Evolutionary conservation across 176 grass and related monocot species (phyloP), one percentile per base, ranked within the genome.

Genomic region (Triticum aestivum): DNA sequence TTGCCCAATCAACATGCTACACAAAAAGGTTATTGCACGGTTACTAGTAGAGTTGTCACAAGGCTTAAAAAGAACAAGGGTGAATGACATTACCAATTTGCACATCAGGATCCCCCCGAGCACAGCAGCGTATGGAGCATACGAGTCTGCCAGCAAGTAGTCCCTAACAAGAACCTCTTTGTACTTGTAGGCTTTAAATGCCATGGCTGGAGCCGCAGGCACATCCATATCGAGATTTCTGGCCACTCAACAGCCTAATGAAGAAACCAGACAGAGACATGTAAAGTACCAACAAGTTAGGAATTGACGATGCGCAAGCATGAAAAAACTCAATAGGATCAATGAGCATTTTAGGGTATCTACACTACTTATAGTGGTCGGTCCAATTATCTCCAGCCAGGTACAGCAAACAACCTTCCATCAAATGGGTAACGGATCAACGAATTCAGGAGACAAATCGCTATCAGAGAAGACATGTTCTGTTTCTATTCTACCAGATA

Each of bases 91-190:
- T 95, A 98, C 96, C 93, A 95, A 76, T 56, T 98, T 98, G 90
- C 93, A 95, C 91, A 98, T 93, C 47, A 98, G 84, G 68, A 95
- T 88, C 15, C 93, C 96, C 9, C 61, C 82, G 4, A 98, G 69
- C 68, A 95, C 64, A 49, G 96, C 84, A 35, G 80, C 70, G 54
- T 94, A 98, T 39, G 89, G 88, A 74, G 91, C 90, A 86, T 94
- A 83, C 61, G 87, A 92, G 90, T 98, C 92, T 79, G 93, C 86
- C 73, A 94, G 87, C 77, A 98, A 69, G 82, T 94, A 98, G 35
- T 94, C 91, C 86, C 82, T 98, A 79, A 91, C 82, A 85, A 98
- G 65, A 11, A 88, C 41, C 58, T 95, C 91, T 85, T 92, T 89
- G 49, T 83, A 94, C 84, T 89, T 91, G 15, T 92, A 95, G 6